phyloP scores from a whole-genome alignment of 228 moss, liverwort and hornwort species.

The Sphagnum fallax region DNA sequence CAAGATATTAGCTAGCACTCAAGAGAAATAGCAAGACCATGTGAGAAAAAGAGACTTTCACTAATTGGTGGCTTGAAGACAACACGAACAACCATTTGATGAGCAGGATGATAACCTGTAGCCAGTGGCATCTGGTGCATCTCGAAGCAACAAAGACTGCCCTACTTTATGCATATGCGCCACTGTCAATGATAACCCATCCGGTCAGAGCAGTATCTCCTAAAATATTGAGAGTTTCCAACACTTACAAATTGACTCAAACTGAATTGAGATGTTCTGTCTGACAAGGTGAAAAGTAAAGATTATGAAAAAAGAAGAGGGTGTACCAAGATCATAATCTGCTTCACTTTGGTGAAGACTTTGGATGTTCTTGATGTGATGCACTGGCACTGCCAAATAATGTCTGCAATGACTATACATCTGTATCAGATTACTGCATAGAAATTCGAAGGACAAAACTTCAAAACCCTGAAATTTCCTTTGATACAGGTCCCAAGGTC shows the following conservation, averaged over 20 bases:
- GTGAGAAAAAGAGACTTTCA: no score
- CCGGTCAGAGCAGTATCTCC: no score
- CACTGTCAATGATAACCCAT: conserved; percentile 19
- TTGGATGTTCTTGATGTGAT: conserved; percentile 67
- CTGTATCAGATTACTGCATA: no score
- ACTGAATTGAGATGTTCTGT: neutral
- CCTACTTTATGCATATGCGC: conserved; percentile 52
- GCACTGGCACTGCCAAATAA: conserved; percentile 66
- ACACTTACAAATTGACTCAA: no score
- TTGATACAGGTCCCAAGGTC: neutral
- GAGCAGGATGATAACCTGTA: conserved; percentile 46
- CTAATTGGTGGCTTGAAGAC: no score
- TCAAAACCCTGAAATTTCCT: no score
- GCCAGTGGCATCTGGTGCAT: conserved; percentile 43
- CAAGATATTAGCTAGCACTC: no score
- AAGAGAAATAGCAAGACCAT: no score
- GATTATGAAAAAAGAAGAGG: no score
- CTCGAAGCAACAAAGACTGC: conserved; percentile 49
- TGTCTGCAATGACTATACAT: conserved; percentile 36
- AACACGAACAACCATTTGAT: no score
- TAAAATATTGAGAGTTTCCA: no score
- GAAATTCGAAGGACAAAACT: no score
- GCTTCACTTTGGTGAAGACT: conserved; percentile 47
- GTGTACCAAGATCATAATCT: conserved; percentile 53
- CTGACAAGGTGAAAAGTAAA: neutral